Evolutionary conservation across 2,329 filamentous ascomycete genomes (phyloP).

Genomic region (Nothopassalora personata): DNA sequence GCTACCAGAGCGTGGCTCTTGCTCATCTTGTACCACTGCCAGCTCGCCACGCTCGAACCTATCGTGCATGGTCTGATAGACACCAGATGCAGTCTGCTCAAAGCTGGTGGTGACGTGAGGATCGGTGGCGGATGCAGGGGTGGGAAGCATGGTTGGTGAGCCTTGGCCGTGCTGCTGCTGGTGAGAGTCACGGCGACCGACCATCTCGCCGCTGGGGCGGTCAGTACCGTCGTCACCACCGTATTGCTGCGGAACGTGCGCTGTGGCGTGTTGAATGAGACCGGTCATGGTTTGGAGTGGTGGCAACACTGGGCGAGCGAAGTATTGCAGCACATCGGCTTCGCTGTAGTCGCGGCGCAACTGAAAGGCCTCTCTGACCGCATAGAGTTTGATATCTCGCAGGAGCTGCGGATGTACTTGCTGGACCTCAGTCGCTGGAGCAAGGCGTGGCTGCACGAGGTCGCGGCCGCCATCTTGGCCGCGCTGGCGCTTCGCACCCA

Average conservation of each 20-base stretch:
- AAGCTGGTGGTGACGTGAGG: not conserved
- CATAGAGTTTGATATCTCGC: slow-evolving; percentile 4
- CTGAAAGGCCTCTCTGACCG: not conserved
- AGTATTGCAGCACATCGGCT: not conserved
- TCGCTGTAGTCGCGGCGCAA: not conserved
- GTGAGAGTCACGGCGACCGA: not conserved
- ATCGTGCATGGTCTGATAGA: slow-evolving; percentile 4
- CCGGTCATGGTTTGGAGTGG: not conserved
- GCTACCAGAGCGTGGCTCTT: not conserved
- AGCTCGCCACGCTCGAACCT: slow-evolving; percentile 4
- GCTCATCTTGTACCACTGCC: not conserved
- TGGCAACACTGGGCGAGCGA: not conserved
- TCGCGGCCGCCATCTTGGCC: not conserved
- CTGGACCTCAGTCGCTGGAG: not conserved
- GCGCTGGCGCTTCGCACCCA: not conserved
- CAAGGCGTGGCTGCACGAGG: not conserved
- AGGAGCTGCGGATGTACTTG: slow-evolving; percentile 5
- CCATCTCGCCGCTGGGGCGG: not conserved
- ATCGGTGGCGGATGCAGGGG: not conserved
- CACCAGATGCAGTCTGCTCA: not conserved
- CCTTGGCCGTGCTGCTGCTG: not conserved
- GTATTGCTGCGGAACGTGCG: not conserved
- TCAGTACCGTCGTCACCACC: not conserved
- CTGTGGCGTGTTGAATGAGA: not conserved
- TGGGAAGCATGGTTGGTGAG: not conserved